Conservation (phyloP, 192 early-diverging fungal species). For the Thamnidium elegans region DNA sequence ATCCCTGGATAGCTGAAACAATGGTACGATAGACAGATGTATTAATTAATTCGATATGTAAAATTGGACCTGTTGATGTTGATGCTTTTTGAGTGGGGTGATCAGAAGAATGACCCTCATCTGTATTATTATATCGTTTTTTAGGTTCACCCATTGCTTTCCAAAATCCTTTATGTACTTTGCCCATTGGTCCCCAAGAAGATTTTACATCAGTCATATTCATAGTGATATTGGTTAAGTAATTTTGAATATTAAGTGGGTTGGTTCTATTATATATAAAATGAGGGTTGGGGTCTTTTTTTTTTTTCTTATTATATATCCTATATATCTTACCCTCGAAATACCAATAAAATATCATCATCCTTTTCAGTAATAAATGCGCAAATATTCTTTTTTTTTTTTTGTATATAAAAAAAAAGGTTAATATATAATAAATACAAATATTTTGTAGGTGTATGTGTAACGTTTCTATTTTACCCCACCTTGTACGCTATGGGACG, state of each 20-base stretch:
- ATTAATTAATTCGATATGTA: slow-evolving; percentile 45
- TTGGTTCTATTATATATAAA: slow-evolving; percentile 31
- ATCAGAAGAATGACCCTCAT: slow-evolving; percentile 6
- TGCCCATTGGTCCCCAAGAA: slow-evolving; percentile 35
- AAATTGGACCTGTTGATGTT: background rate
- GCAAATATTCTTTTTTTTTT: slow-evolving; percentile 41
- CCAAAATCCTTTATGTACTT: slow-evolving; percentile 51
- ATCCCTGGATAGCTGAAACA: slow-evolving; percentile 39
- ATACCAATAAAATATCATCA: slow-evolving; percentile 51
- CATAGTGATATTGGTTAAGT: slow-evolving; percentile 42
- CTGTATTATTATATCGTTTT: slow-evolving; percentile 10
- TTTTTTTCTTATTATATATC: background rate
- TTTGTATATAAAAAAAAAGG: background rate
- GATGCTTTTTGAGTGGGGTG: background rate
- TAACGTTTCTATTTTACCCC: background rate
- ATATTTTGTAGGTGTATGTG: background rate
- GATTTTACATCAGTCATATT: slow-evolving; percentile 21
- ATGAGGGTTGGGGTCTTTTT: background rate
- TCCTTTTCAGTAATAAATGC: slow-evolving; percentile 55
- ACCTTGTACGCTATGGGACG: slow-evolving; percentile 53
- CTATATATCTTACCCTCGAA: slow-evolving; percentile 36
- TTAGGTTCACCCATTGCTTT: slow-evolving; percentile 41
- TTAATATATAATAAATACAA: background rate
- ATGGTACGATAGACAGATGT: slow-evolving; percentile 47
- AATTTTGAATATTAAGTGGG: slow-evolving; percentile 52